These are phyloP conservation scores for Arthrobotrys conoides DNA, from an alignment of 2,329 filamentous ascomycete genomes.

Conservation along the genomic window DNA sequence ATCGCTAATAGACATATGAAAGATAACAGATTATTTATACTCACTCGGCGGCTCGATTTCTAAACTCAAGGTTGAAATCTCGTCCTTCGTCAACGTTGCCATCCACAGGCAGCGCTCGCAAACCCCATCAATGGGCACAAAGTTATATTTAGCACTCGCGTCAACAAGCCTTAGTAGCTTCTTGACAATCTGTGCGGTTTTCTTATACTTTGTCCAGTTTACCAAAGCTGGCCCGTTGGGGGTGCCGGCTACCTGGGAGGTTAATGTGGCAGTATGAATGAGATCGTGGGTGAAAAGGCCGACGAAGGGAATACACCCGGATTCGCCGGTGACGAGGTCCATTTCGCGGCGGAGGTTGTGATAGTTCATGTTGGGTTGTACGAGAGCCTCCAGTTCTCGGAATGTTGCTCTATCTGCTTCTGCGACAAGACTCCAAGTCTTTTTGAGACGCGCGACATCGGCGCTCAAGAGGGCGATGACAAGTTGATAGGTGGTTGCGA, in stretches of 20 bases:
- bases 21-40: conserved; percentile 32
- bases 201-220: conserved; percentile 86
- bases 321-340: conserved; percentile 76
- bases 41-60: conserved; percentile 61
- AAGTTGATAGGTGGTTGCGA: conserved; percentile 85
- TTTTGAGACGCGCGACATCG: conserved; percentile 77
- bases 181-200: conserved; percentile 82
- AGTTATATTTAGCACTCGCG: conserved; percentile 80
- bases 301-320: conserved; percentile 86
- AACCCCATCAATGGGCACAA: conserved; percentile 81
- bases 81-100: conserved; percentile 80
- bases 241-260: conserved; percentile 79
- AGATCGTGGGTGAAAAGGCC: conserved; percentile 86
- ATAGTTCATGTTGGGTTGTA: conserved; percentile 84
- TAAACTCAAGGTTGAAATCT: conserved; percentile 71
- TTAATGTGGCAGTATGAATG: conserved; percentile 84
- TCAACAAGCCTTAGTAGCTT: conserved; percentile 83
- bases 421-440: conserved; percentile 81
- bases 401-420: conserved; percentile 76
- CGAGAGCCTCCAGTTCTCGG: conserved; percentile 78
- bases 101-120: conserved; percentile 89
- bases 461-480: conserved; percentile 82
- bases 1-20: conserved; percentile 16
- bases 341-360: conserved; percentile 82
- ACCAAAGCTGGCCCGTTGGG: conserved; percentile 78